Percentiles rank a stretch among this genome's conserved stretches.
Conservation (phyloP, 768 basidiomycete genomes). For the Tulasnella sp. region DNA sequence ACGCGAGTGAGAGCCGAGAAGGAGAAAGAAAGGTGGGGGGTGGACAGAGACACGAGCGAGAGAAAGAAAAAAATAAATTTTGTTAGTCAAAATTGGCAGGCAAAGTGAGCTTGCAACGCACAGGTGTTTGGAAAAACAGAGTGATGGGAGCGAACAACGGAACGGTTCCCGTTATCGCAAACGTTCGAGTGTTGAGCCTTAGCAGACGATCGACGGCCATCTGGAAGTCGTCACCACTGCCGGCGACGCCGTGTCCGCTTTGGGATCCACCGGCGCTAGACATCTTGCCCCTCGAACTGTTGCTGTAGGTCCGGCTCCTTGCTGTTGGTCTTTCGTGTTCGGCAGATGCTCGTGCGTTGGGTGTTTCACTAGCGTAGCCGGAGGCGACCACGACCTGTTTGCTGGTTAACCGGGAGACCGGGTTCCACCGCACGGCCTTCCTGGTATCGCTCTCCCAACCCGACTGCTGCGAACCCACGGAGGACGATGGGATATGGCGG, state of each 20-base stretch:
- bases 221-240: slow-evolving; percentile 16
- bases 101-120: slow-evolving; percentile 1
- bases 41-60: too few relatives aligned
- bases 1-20: background rate
- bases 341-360: background rate
- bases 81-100: slow-evolving; percentile 10
- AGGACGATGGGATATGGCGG: background rate
- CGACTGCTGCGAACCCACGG: background rate
- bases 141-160: slow-evolving; percentile 14
- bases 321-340: background rate
- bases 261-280: background rate
- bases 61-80: background rate
- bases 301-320: slow-evolving; percentile 10
- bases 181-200: slow-evolving; percentile 3
- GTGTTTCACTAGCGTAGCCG: background rate
- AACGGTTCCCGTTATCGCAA: slow-evolving; percentile 16
- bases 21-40: too few relatives aligned
- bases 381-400: background rate
- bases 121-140: slow-evolving; percentile 19
- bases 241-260: background rate
- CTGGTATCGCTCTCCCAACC: slow-evolving; percentile 13
- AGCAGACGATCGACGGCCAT: slow-evolving; percentile 14
- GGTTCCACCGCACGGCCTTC: slow-evolving; percentile 18
- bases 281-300: slow-evolving; percentile 1
- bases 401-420: background rate